These are phyloP conservation scores for Tulasnella sp. DNA, from an alignment of 768 basidiomycete species.

Conservation along the genomic window DNA sequence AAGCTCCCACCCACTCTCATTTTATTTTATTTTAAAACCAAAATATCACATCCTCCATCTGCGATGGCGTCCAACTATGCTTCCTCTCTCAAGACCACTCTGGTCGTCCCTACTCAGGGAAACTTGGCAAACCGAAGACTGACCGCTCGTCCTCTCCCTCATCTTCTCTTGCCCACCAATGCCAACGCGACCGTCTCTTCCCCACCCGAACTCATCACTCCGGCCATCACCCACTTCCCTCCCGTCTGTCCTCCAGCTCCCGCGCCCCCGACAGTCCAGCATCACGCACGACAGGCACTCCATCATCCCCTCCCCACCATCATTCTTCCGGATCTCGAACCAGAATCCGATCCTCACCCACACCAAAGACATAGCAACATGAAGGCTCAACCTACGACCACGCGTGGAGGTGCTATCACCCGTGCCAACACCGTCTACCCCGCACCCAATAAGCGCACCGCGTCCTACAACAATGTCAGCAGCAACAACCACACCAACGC, in stretches of 20 bases:
- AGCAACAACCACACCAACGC: conserved; percentile 1
- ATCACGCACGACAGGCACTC: conserved; percentile 1
- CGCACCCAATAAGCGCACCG: conserved; percentile 16
- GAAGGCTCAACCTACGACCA: conserved; percentile 28
- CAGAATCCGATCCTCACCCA: conserved; percentile 66
- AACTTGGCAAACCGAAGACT: conserved; percentile 6
- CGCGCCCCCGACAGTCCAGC: conserved; percentile 5
- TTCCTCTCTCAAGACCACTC: background rate
- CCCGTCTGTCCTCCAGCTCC: conserved; percentile 15
- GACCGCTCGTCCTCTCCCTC: conserved; percentile 11
- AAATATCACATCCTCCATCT: conserved; percentile 8
- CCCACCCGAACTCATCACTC: conserved; percentile 15
- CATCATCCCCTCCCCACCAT: conserved; percentile 12
- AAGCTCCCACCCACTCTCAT: too few relatives aligned
- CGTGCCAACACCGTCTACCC: conserved; percentile 15
- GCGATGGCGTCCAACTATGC: background rate
- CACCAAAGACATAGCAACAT: conserved; percentile 44
- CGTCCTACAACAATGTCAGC: background rate
- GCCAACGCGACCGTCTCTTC: conserved; percentile 7
- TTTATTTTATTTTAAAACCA: too few relatives aligned
- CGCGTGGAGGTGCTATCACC: background rate
- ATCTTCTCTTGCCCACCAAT: background rate
- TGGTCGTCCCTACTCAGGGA: conserved; percentile 10
- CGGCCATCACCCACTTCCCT: conserved; percentile 11
- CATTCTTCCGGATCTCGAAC: conserved; percentile 23